Evolutionary conservation across 495 filamentous ascomycete genomes (phyloP).

Genomic region (Lasiosphaeria miniovina): DNA sequence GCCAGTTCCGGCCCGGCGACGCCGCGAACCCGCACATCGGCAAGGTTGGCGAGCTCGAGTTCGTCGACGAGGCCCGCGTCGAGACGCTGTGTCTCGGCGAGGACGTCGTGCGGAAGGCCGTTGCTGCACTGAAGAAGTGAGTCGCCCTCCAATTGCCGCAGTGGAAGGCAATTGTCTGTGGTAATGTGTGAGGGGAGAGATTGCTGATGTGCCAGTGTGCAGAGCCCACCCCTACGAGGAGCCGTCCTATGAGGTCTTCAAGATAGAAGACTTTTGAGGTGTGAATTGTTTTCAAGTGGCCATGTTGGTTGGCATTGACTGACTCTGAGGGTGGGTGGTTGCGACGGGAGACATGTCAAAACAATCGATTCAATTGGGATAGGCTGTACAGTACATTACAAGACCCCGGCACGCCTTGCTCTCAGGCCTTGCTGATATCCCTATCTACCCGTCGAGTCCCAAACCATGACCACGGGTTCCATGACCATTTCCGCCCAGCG

Average conservation of each 20-base stretch:
- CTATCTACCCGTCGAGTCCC: not conserved
- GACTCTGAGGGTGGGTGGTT: no score
- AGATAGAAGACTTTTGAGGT: not conserved
- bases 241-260: not conserved
- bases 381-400: no score
- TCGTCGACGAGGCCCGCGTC: constrained; percentile 49
- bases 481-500: not conserved
- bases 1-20: constrained; percentile 52
- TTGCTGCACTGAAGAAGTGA: constrained; percentile 61
- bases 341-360: no score
- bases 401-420: not conserved
- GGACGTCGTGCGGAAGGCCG: constrained; percentile 43
- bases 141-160: constrained; percentile 17
- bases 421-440: not conserved
- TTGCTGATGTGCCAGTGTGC: no score
- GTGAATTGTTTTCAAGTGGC: no score
- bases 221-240: not conserved
- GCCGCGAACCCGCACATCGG: constrained; percentile 61
- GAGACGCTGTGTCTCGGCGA: constrained; percentile 52
- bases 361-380: no score
- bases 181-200: no score
- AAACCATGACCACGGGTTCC: not conserved
- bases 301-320: no score
- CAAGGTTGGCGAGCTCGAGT: constrained; percentile 46
- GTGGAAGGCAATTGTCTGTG: no score